Evolutionary conservation across 2,329 filamentous ascomycete species (phyloP).

Genomic region (Aspergillus tubingensis): DNA sequence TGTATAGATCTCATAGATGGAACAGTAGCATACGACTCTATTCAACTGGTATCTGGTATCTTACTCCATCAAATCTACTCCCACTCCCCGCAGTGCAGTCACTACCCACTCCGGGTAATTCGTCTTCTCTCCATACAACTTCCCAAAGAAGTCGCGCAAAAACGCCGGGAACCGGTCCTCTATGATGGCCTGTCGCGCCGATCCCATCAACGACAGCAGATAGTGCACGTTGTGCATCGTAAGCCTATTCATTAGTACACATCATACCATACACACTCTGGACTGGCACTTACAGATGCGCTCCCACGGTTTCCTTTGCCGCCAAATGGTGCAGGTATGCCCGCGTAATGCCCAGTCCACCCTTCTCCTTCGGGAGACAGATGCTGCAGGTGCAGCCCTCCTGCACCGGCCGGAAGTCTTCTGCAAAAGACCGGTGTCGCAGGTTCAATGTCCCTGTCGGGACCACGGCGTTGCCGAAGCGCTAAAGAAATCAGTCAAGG

Average conservation of each 20-base stretch:
- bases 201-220: constrained; percentile 78
- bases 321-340: constrained; percentile 91
- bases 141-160: constrained; percentile 73
- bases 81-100: constrained; percentile 74
- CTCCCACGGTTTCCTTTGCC: constrained; percentile 91
- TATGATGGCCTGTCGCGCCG: constrained; percentile 73
- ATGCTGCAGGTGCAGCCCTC: constrained; percentile 77
- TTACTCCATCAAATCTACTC: constrained; percentile 65
- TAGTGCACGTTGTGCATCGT: constrained; percentile 98
- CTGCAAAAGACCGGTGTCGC: constrained; percentile 70
- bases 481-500: constrained; percentile 39
- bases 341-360: constrained; percentile 77
- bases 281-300: constrained; percentile 57
- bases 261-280: too few relatives aligned
- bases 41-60: background rate
- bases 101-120: constrained; percentile 84
- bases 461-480: constrained; percentile 94
- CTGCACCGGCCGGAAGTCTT: constrained; percentile 83
- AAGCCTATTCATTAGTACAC: constrained; percentile 54
- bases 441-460: constrained; percentile 79
- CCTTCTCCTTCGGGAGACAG: constrained; percentile 67
- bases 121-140: constrained; percentile 66
- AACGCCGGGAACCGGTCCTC: constrained; percentile 79
- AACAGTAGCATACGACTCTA: background rate
- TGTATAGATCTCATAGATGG: background rate